Conservation (phyloP, 208 protist species). For the Cochliopodium minus region DNA sequence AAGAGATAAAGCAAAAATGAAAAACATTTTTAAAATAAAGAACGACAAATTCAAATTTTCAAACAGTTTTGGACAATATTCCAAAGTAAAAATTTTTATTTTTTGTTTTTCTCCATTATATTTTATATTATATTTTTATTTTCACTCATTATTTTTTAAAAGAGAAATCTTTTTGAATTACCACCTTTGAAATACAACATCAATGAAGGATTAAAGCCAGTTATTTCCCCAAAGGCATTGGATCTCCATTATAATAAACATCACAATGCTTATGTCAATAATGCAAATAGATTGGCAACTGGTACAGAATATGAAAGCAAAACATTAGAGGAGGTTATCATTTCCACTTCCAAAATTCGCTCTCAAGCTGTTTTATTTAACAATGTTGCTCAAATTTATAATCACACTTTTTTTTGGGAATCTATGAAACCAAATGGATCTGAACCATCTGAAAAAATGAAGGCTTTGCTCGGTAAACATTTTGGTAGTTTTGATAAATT, state of each 20-base stretch:
- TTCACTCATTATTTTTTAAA: too few relatives aligned
- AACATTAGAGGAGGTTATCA: constrained; percentile 58
- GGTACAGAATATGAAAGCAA: constrained; percentile 53
- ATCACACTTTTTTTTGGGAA: constrained; percentile 68
- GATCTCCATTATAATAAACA: constrained; percentile 62
- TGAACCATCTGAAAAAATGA: constrained; percentile 48
- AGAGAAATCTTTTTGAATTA: too few relatives aligned
- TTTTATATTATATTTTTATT: too few relatives aligned
- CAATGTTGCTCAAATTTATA: constrained; percentile 73
- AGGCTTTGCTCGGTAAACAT: constrained; percentile 41
- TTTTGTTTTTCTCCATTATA: too few relatives aligned
- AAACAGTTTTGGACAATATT: too few relatives aligned
- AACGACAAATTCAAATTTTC: too few relatives aligned
- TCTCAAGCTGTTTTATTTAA: too few relatives aligned
- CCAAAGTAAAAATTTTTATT: too few relatives aligned
- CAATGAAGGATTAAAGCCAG: constrained; percentile 59
- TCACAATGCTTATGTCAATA: constrained; percentile 62
- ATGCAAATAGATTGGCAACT: constrained; percentile 62
- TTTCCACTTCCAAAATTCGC: constrained; percentile 34
- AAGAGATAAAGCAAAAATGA: too few relatives aligned
- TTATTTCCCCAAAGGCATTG: constrained; percentile 63
- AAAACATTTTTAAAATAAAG: too few relatives aligned
- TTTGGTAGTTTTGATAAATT: constrained; percentile 60
- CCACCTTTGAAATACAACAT: constrained; percentile 64
- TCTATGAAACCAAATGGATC: constrained; percentile 63